Percentiles rank a stretch among this genome's conserved stretches.
phyloP scores from a whole-genome alignment of 768 basidiomycete species.

The Mycena indigotica region DNA sequence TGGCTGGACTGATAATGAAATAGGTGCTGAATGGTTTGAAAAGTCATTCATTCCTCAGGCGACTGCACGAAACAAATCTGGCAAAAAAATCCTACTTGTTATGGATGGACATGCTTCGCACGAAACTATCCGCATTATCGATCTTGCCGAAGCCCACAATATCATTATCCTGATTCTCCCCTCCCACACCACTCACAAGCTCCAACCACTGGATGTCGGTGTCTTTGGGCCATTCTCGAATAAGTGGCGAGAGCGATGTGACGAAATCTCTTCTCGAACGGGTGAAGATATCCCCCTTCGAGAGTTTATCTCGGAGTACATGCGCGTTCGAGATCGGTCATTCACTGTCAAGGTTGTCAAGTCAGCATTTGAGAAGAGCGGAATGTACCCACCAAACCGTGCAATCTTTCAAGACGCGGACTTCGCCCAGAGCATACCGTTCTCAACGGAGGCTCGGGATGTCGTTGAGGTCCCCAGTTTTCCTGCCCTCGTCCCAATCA shows the following conservation, averaged over 20 bases:
- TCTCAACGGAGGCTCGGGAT: neutral
- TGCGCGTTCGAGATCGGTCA: neutral
- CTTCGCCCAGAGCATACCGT: neutral
- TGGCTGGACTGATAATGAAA: constrained; percentile 32
- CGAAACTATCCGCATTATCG: constrained; percentile 19
- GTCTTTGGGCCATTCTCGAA: constrained; percentile 36
- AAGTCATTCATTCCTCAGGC: constrained; percentile 26
- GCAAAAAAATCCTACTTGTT: constrained; percentile 23
- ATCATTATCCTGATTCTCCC: constrained; percentile 39
- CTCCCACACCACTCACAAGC: constrained; percentile 38
- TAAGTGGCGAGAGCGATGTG: constrained; percentile 18
- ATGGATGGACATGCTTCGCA: constrained; percentile 31
- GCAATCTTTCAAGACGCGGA: neutral
- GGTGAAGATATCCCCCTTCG: neutral
- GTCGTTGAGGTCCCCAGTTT: neutral
- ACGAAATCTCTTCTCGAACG: neutral
- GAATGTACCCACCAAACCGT: neutral
- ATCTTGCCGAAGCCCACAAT: constrained; percentile 21
- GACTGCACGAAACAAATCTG: constrained; percentile 4
- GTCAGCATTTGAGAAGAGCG: neutral
- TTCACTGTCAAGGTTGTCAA: neutral
- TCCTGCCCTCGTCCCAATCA: neutral
- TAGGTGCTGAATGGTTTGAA: constrained; percentile 26
- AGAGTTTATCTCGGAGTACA: neutral
- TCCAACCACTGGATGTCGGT: constrained; percentile 41